Evolutionary conservation across 257 asterid genomes (phyloP), one percentile per base, ranked within the genome.

Genomic region (Lycium ferocissimum): DNA sequence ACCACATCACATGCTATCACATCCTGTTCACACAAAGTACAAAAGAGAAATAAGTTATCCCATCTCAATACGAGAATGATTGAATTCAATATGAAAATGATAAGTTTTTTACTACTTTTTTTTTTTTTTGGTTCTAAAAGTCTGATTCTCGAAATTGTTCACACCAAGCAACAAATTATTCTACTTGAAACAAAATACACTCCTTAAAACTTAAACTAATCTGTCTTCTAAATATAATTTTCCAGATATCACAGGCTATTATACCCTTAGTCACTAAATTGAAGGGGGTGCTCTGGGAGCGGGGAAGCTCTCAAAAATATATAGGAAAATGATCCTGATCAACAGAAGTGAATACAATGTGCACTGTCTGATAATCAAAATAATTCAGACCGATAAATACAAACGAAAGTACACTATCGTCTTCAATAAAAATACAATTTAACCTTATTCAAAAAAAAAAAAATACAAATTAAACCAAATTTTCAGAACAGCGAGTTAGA

Each of bases 1-100:
- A 95, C 92, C 49, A 97, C 99, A 90, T 95, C 99, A 87, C 99
- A 95, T 57, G 99, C 99, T 70, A 96, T 90, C 54, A 95, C 93
- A 87, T 96, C 99, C 99, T 96, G 84, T 62, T 82, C 78, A 84
- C 66, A 75, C 43, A 75, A 49, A 22, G 81, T 20, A 49, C 43
- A 13, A 75, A 47, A 22, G 43, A 75, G 20, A 26, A 7, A 75
- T 75, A 22, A 49, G 81, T 22, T 20, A 73, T 20, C 59, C 37
- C 80, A 73, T 73, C 1, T 20, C 26, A 85, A 11, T 71, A 35
- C 15, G 78, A 66, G 70, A 85, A 37, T 9, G 51, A 53, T 20
- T 14, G 76, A 49, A 22, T n/a, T 40, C 26, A 20, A 33, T 67
- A n/a, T 47, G 6, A 73, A 22, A 47, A 45, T 45, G 58, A 73